Conservation (phyloP, 768 basidiomycete genomes). For the Suillus placidus region DNA sequence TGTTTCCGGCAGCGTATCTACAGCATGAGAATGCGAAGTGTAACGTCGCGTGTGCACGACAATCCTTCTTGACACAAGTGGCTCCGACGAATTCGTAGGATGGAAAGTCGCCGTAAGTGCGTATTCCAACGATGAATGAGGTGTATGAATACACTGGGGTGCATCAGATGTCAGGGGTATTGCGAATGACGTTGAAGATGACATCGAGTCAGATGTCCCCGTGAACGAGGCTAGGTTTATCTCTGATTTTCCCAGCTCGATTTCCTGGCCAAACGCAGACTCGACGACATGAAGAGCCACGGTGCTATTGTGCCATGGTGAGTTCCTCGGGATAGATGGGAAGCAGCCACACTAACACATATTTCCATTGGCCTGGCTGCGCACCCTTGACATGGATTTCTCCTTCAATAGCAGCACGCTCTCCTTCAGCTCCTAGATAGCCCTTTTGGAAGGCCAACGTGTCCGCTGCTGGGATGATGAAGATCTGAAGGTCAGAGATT, state of each 20-base stretch:
- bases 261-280: conserved; percentile 57
- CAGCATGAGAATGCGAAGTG: conserved; percentile 59
- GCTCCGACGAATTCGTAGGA: conserved; percentile 42
- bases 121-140: conserved; percentile 73
- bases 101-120: conserved; percentile 68
- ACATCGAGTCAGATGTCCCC: conserved; percentile 43
- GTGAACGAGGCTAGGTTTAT: conserved; percentile 55
- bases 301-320: conserved; percentile 45
- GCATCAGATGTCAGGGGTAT: conserved; percentile 79
- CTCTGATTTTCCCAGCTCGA: conserved; percentile 66
- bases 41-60: conserved; percentile 76
- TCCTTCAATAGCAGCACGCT: conserved; percentile 82
- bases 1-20: conserved; percentile 63
- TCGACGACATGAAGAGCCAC: conserved; percentile 71
- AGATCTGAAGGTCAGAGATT: conserved; percentile 56
- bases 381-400: conserved; percentile 84
- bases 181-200: conserved; percentile 75
- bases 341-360: conserved; percentile 59
- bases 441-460: conserved; percentile 84
- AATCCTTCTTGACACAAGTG: conserved; percentile 55
- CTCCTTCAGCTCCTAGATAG: conserved; percentile 80
- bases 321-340: conserved; percentile 15
- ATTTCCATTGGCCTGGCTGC: conserved; percentile 57
- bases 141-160: conserved; percentile 80
- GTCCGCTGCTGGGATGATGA: conserved; percentile 73